Base-by-base conservation (phyloP, 768 basidiomycete species). In the Leccinellum luteum region DNA sequence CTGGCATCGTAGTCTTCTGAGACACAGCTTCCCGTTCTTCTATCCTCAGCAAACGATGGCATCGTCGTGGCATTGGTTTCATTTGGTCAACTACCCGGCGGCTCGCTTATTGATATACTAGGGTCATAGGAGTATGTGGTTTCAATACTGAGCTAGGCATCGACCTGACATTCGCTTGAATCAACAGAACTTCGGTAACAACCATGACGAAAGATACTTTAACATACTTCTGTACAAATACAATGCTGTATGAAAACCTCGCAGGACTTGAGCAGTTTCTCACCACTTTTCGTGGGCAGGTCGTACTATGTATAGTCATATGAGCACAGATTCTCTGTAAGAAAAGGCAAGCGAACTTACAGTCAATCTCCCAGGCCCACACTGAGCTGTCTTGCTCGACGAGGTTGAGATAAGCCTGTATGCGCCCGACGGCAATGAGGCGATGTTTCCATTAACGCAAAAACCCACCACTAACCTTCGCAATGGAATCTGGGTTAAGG, bases 291-390 rank as follows among this genome's bases (percentile, higher is more conserved):
- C 80, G 47, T 81, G 81, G n/a, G 80, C 81, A 48, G 80, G 79
- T 45, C 80, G 81, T 14, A 81, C 79, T 80, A 48, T 1, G 2
- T 52, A 8, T 23, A 21, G 23, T 27, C 27, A 28, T n/a, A 51
- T 51, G 1, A 54, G 32, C 13, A 31, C 6, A 13, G 27, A 35
- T 50, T 31, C n/a, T 25, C 2, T 7, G 19, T 13, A 35, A 47
- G 2, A 34, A 3, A 31, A 45, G 8, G 15, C 17, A 5, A 45
- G 23, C 19, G 51, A 3, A 74, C 87, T 75, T 65, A 90, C 89
- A 75, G 60, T 91, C 89, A 28, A 92, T 76, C 66, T 91, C 89
- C 87, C 88, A 92, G 9, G 87, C 85, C 86, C 82, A 88, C 6
- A 86, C 81, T 41, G 86, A 86, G 28, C 82, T 78, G 52, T 88